A percentile compares a stretch with the other conserved stretches of the same genome.
Conservation (phyloP, 2,329 filamentous ascomycete genomes). For the Pseudocercospora vitis region DNA sequence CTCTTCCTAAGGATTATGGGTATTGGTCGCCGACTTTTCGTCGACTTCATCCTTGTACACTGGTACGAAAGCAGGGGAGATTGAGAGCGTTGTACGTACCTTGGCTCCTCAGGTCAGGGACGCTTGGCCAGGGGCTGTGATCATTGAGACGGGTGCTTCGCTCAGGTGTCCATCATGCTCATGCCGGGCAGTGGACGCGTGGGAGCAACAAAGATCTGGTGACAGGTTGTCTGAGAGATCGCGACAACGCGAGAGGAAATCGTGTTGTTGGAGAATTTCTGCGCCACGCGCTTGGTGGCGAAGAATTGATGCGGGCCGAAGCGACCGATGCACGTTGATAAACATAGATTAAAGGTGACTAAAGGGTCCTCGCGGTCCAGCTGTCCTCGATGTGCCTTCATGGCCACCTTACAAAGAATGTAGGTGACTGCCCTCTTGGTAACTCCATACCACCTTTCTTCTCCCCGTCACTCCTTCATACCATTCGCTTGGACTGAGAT, state of each 20-base stretch:
- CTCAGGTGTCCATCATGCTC: no score
- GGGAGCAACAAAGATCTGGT: neutral
- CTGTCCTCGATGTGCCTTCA: no score
- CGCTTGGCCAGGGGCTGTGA: neutral
- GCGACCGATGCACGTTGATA: neutral
- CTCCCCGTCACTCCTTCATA: neutral
- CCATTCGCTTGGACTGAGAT: neutral
- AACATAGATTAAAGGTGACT: neutral
- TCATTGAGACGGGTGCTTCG: neutral
- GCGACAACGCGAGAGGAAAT: neutral
- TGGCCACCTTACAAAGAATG: no score
- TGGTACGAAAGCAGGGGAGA: slow-evolving; percentile 8
- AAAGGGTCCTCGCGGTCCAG: neutral
- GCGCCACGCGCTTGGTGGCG: neutral
- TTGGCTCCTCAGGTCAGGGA: neutral
- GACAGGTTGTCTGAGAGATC: neutral
- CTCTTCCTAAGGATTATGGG: slow-evolving; percentile 51
- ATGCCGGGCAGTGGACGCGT: neutral
- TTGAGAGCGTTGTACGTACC: neutral
- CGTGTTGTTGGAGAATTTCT: neutral
- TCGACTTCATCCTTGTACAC: slow-evolving; percentile 40
- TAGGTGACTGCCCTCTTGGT: neutral
- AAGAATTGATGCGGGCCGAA: neutral
- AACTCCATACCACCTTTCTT: neutral
- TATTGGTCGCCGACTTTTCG: slow-evolving; percentile 24